Evolutionary conservation across 331 rosid species (phyloP), one percentile per base, ranked within the genome.

Genomic region (Pyracantha coccinea): DNA sequence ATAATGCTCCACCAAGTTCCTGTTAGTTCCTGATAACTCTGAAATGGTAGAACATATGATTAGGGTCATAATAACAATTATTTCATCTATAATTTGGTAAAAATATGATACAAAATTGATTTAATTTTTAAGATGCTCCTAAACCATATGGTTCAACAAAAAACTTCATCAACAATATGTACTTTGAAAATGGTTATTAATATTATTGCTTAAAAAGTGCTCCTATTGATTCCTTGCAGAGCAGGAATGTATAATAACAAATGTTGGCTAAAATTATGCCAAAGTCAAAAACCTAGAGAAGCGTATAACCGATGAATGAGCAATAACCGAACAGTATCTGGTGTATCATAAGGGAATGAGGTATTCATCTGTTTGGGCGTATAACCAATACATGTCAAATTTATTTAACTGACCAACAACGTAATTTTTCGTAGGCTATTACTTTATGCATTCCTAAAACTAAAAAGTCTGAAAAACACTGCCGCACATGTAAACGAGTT

Each of bases 11-110:
- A 94, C 38, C 79, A 76, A 74, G 92, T 94, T 74, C 93, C 97
- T 3, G 96, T 91, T 74, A 94, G 74, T 58, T 81, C 97, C 90
- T 66, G 75, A 91, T 94, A 94, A 82, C 99, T 81, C 99, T 94
- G 91, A 58, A 85, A 90, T 71, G 73, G 78, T 41, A 73, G 82
- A 82, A 67, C 74, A 72, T 38, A 32, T 29, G 45, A 76, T 65
- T n/a, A 54, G 78, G n/a, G 76, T 53, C 41, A 24, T 19, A 13
- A 23, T 16, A 2, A 14, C 7, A 54, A 13, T 54, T 24, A n/a
- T 41, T 38, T 73, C 20, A 53, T 53, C 24, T 38, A 45, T 24
- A 35, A 50, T 35, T 53, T 27, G 59, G 4, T 25, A 7, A 20
- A 62, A 47, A 45, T 68, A 6, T 41, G 44, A 60, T 1, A 35